These are phyloP conservation scores for Populus hybrid DNA, from an alignment of 441 rosid species.

Conservation along the genomic window DNA sequence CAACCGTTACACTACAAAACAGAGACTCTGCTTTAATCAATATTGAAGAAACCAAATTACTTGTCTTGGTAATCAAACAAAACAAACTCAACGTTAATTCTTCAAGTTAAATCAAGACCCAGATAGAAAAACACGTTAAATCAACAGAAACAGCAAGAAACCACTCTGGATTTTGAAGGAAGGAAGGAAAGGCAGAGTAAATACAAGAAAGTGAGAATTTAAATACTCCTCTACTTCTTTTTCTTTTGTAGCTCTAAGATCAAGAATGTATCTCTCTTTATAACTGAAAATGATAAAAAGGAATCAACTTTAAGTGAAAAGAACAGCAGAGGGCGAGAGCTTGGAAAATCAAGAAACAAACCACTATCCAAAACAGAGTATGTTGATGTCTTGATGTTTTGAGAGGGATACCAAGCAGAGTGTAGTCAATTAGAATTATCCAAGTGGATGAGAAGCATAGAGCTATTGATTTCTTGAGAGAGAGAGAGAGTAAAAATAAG, in stretches of 20 bases:
- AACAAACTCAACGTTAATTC: slow-evolving; percentile 24
- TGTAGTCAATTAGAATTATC: not conserved
- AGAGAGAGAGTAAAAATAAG: not conserved
- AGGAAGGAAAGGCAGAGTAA: slow-evolving; percentile 1
- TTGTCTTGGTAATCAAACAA: not conserved
- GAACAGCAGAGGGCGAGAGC: not conserved
- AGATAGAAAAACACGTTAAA: not conserved
- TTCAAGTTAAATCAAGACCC: slow-evolving; percentile 27
- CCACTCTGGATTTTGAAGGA: not conserved
- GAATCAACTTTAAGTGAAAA: not conserved
- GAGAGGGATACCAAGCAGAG: not conserved
- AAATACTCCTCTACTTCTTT: not conserved
- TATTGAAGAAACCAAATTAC: slow-evolving; percentile 22
- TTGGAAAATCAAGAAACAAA: not conserved
- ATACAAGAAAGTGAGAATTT: not conserved
- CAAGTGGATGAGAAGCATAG: not conserved
- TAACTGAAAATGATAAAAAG: not conserved
- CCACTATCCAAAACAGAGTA: not conserved
- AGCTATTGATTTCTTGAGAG: not conserved
- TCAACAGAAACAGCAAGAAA: slow-evolving; percentile 3
- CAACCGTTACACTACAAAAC: slow-evolving; percentile 8
- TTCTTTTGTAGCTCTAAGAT: not conserved
- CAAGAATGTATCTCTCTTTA: not conserved
- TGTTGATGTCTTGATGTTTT: not conserved
- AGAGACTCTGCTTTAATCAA: slow-evolving; percentile 28